Percentiles rank a stretch among this genome's conserved stretches.
Evolutionary conservation across 2,329 filamentous ascomycete species (phyloP).

Genomic region (Alternaria ventricosa): DNA sequence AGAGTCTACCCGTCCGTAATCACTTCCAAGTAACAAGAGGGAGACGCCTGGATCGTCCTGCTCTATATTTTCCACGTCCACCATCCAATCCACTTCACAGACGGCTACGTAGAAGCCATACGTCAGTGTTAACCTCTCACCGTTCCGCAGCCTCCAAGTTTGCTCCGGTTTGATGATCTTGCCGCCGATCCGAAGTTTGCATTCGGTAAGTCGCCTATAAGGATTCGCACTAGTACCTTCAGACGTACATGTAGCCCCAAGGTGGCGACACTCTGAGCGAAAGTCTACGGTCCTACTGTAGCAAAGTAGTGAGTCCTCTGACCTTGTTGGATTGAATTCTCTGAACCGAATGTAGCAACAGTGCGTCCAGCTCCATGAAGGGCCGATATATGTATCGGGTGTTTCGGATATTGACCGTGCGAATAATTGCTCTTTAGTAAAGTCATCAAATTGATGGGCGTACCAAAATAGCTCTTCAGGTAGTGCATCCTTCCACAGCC

Average conservation of each 20-base stretch:
- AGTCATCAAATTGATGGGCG: too few relatives aligned
- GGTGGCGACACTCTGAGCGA: neutral
- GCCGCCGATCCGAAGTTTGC: neutral
- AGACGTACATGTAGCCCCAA: neutral
- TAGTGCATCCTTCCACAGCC: neutral
- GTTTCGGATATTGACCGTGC: neutral
- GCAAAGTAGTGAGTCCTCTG: too few relatives aligned
- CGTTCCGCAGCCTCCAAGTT: too few relatives aligned
- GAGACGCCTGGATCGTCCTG: neutral
- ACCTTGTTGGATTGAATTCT: neutral
- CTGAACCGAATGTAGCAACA: neutral
- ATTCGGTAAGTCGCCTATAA: neutral
- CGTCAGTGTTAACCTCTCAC: neutral
- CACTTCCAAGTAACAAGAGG: neutral
- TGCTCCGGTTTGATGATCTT: neutral
- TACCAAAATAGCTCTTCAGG: neutral
- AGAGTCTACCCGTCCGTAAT: neutral
- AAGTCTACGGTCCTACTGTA: neutral
- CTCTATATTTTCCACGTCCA: neutral
- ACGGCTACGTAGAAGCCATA: neutral
- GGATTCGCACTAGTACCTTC: neutral
- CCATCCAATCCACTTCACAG: neutral
- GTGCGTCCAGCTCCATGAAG: neutral
- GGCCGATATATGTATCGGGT: neutral
- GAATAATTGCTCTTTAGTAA: too few relatives aligned